Evolutionary conservation across 768 basidiomycete genomes (phyloP), one percentile per base, ranked within the genome.

Genomic region (Russula virescens): DNA sequence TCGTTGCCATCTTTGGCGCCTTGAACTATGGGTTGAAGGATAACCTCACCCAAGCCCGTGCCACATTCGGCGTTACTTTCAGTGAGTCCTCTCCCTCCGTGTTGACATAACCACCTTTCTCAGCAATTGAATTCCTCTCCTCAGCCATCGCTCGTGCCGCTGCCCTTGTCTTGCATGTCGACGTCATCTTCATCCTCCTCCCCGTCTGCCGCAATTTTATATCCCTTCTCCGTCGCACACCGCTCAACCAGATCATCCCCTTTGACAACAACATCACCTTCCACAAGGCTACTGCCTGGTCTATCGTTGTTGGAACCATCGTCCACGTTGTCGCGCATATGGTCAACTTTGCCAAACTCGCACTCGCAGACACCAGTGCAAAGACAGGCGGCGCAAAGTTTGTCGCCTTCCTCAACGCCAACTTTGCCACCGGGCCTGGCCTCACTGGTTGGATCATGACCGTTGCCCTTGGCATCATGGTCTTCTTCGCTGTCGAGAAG

Each of bases 141-240:
- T 13, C 66, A 95, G 94, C 86, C 48, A 88, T 91, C 67, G 94
- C 95, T 52, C 87, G 94, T 73, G 75, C 87, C 3, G 89, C 94
- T 47, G 96, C 95, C 6, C 85, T 97, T 49, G 85, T 95, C 54
- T 83, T 97, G 10, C 93, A 97, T 69, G 81, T 96, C 69, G 91
- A 97, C 75, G 87, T 93, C 63, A 84, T 91, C 66, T 91, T 96
- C 79, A 94, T 98, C 74, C 85, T 98, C 54, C 83, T 98, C 34
- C 96, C 95, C 28, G 83, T 98, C 72, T 98, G 95, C 81, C 86
- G 95, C 64, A 95, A 93, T 77, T 93, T 97, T 76, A 83, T 97
- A 74, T 95, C 94, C 25, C 68, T 95, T 50, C 80, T 96, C 52
- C 88, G 96, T 28, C 85, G 87, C 57, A 93, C 92, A 1, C 84